Percentiles rank a stretch among this genome's conserved stretches.
Conservation (phyloP, 148 eudicot species). For the Nepenthes mirabilis region DNA sequence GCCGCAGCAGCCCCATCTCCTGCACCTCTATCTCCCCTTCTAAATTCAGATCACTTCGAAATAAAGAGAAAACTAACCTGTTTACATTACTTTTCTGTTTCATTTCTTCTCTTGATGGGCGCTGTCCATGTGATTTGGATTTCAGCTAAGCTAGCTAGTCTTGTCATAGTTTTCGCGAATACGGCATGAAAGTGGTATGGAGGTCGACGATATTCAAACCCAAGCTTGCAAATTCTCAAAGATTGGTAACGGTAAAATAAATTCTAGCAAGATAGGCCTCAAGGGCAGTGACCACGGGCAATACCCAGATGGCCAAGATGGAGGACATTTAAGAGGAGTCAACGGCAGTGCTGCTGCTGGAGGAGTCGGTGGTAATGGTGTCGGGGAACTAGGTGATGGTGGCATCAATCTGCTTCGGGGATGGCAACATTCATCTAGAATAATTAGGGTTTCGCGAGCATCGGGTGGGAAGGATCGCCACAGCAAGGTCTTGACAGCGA, state of each 20-base stretch:
- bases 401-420: conserved; percentile 21
- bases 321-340: conserved; percentile 1
- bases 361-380: conserved; percentile 14
- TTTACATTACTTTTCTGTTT: too few relatives aligned
- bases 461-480: conserved; percentile 92
- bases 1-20: too few relatives aligned
- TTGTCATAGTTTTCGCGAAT: conserved; percentile 11
- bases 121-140: too few relatives aligned
- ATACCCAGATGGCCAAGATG: conserved; percentile 6
- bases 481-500: conserved; percentile 84
- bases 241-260: conserved; percentile 26
- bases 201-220: conserved; percentile 61
- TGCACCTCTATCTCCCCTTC: too few relatives aligned
- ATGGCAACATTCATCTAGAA: conserved; percentile 70
- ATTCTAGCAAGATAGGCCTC: conserved; percentile 16
- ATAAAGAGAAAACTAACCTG: too few relatives aligned
- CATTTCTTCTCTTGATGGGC: too few relatives aligned
- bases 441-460: conserved; percentile 86
- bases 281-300: neutral
- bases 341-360: neutral
- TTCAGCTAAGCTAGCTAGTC: neutral
- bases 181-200: conserved; percentile 70
- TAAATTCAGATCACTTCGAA: too few relatives aligned
- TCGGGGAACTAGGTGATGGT: conserved; percentile 3
- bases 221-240: conserved; percentile 54